A percentile compares a stretch with the other conserved stretches of the same genome.
Conservation (phyloP, 2,329 filamentous ascomycete species). For the Lecanicillium sp. region DNA sequence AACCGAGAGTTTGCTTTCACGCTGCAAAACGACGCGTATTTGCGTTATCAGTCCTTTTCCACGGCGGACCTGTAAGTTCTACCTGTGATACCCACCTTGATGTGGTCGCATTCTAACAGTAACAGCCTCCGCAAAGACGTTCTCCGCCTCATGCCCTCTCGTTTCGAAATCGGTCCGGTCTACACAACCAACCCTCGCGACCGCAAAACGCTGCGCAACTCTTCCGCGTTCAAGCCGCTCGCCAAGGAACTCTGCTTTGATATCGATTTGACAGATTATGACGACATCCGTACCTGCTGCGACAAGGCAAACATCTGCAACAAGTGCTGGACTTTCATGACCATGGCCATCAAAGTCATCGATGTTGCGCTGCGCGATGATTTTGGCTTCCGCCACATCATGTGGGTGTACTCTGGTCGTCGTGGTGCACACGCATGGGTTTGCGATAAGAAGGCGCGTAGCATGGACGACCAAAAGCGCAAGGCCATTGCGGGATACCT, state of each 20-base stretch:
- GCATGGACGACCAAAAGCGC: slow-evolving; percentile 79
- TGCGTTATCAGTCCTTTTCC: slow-evolving; percentile 74
- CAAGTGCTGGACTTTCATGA: slow-evolving; percentile 96
- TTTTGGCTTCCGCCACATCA: slow-evolving; percentile 92
- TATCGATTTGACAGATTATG: slow-evolving; percentile 99
- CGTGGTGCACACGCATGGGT: slow-evolving; percentile 98
- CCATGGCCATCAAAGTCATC: slow-evolving; percentile 93
- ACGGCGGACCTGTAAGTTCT: slow-evolving; percentile 45
- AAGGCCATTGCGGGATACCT: slow-evolving; percentile 83
- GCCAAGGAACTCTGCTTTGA: slow-evolving; percentile 96
- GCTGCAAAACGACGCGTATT: slow-evolving; percentile 83
- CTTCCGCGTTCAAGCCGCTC: slow-evolving; percentile 75
- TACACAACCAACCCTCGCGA: slow-evolving; percentile 93
- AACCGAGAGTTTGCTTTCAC: slow-evolving; percentile 97
- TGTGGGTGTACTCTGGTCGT: slow-evolving; percentile 98
- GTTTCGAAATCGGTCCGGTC: slow-evolving; percentile 98
- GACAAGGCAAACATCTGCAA: slow-evolving; percentile 86
- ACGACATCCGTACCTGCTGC: slow-evolving; percentile 93
- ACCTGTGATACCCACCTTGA: too few relatives aligned
- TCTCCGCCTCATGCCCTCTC: slow-evolving; percentile 76
- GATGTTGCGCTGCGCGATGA: slow-evolving; percentile 84
- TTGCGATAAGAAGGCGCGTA: slow-evolving; percentile 80
- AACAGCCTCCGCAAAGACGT: slow-evolving; percentile 81
- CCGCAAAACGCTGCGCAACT: slow-evolving; percentile 77
- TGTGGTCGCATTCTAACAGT: slow-evolving; percentile 8